Conservation (phyloP, 352 stramenopile genomes). For the Phytophthora cryptogea region DNA sequence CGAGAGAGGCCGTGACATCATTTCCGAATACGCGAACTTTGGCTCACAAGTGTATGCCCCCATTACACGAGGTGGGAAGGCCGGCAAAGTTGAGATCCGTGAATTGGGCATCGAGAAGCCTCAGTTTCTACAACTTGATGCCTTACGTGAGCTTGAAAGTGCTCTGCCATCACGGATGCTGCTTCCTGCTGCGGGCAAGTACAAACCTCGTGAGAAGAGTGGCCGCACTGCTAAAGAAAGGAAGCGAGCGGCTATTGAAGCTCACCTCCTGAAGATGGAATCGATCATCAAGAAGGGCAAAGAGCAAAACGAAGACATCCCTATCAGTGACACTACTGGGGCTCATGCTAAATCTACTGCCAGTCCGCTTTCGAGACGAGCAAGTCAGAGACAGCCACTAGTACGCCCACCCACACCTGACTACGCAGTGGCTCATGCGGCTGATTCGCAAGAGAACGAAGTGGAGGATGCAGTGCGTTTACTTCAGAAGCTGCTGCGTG, state of each 20-base stretch:
- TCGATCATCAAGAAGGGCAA: constrained; percentile 74
- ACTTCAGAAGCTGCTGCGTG: constrained; percentile 88
- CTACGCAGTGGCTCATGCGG: constrained; percentile 44
- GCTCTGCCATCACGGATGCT: constrained; percentile 58
- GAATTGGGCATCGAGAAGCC: constrained; percentile 64
- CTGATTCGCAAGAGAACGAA: constrained; percentile 48
- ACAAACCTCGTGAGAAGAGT: constrained; percentile 56
- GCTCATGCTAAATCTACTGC: background rate
- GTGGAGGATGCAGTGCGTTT: constrained; percentile 73
- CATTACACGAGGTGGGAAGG: constrained; percentile 61
- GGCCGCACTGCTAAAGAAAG: constrained; percentile 76
- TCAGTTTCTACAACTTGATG: constrained; percentile 57
- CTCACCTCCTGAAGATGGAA: constrained; percentile 89
- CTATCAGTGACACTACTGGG: background rate
- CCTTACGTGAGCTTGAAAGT: constrained; percentile 67
- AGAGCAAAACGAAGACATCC: constrained; percentile 36
- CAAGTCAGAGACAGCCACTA: constrained; percentile 51
- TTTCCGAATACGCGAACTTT: constrained; percentile 88
- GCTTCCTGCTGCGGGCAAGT: constrained; percentile 38
- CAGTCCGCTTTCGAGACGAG: constrained; percentile 32
- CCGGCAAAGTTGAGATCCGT: constrained; percentile 50
- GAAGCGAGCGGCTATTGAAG: constrained; percentile 73
- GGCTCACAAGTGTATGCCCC: constrained; percentile 87
- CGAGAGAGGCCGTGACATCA: constrained; percentile 79
- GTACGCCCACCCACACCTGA: constrained; percentile 82